These are phyloP conservation scores for Adiantum capillusveneris DNA, from an alignment of 75 land plant species.

Conservation along the genomic window DNA sequence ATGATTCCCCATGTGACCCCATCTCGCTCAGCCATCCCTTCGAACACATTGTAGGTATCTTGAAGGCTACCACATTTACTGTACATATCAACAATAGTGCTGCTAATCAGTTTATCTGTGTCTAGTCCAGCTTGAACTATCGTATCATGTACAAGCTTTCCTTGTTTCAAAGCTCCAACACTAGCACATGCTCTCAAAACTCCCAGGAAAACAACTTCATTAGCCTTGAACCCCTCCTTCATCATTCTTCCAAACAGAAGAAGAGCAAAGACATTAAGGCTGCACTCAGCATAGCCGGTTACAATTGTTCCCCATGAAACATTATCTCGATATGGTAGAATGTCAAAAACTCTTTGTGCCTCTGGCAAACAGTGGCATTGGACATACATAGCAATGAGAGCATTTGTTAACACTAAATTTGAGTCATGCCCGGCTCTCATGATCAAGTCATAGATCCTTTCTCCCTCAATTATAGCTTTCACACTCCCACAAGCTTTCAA, in stretches of 20 bases:
- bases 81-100: conserved; percentile 41
- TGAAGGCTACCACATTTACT: conserved; percentile 32
- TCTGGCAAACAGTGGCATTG: conserved; percentile 17
- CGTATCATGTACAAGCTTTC: conserved; percentile 7
- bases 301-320: conserved; percentile 41
- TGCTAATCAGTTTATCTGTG: conserved; percentile 23
- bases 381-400: conserved; percentile 50
- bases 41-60: conserved; percentile 24
- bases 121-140: conserved; percentile 14
- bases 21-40: conserved; percentile 9
- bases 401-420: conserved; percentile 33
- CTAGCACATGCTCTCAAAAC: conserved; percentile 6
- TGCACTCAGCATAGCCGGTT: conserved; percentile 29
- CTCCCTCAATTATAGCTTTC: conserved; percentile 12
- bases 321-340: neutral
- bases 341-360: conserved; percentile 26
- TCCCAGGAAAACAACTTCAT: neutral
- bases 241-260: conserved; percentile 32
- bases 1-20: conserved; percentile 42
- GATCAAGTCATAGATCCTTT: conserved; percentile 21
- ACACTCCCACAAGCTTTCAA: conserved; percentile 30
- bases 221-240: conserved; percentile 1
- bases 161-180: neutral
- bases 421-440: conserved; percentile 28
- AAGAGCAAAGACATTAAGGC: conserved; percentile 17